Conservation (phyloP, 306 rosid genomes). For the Lupinus albus region DNA sequence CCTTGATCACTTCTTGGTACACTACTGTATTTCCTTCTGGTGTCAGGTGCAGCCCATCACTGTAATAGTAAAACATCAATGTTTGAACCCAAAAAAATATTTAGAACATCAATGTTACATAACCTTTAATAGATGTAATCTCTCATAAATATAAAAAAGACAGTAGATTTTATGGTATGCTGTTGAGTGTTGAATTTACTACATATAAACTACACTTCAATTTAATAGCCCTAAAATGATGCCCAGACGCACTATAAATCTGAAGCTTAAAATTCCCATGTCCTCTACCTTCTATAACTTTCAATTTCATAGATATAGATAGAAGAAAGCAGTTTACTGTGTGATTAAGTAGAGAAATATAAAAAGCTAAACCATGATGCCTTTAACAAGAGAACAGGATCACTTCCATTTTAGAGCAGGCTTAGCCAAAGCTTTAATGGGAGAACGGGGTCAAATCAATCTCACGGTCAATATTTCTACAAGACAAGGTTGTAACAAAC, state of each 20-base stretch:
- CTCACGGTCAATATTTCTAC: slow-evolving; percentile 14
- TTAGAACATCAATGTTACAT: slow-evolving; percentile 33
- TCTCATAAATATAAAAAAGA: background rate
- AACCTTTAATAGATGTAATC: slow-evolving; percentile 22
- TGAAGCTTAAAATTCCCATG: background rate
- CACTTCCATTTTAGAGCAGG: slow-evolving; percentile 25
- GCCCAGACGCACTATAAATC: slow-evolving; percentile 6
- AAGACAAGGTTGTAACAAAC: slow-evolving; percentile 51
- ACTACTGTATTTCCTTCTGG: slow-evolving; percentile 76
- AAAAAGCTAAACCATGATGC: slow-evolving; percentile 7
- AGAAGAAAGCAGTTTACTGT: background rate
- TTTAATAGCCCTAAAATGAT: slow-evolving; percentile 11
- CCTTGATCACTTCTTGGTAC: slow-evolving; percentile 49
- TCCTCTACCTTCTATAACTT: background rate
- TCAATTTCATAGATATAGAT: slow-evolving; percentile 2
- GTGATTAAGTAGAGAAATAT: slow-evolving; percentile 1
- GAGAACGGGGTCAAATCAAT: slow-evolving; percentile 25
- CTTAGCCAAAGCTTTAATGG: slow-evolving; percentile 22
- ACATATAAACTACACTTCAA: background rate
- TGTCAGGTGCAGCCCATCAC: slow-evolving; percentile 91
- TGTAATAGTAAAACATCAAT: slow-evolving; percentile 41
- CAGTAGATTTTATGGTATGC: background rate
- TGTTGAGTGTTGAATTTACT: slow-evolving; percentile 15
- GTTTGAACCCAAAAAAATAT: too few species aligned
- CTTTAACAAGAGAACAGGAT: slow-evolving; percentile 8